Percentiles rank a stretch among this genome's conserved stretches.
phyloP scores from a whole-genome alignment of 495 filamentous ascomycete species.

The Parathielavia hyrcaniae region DNA sequence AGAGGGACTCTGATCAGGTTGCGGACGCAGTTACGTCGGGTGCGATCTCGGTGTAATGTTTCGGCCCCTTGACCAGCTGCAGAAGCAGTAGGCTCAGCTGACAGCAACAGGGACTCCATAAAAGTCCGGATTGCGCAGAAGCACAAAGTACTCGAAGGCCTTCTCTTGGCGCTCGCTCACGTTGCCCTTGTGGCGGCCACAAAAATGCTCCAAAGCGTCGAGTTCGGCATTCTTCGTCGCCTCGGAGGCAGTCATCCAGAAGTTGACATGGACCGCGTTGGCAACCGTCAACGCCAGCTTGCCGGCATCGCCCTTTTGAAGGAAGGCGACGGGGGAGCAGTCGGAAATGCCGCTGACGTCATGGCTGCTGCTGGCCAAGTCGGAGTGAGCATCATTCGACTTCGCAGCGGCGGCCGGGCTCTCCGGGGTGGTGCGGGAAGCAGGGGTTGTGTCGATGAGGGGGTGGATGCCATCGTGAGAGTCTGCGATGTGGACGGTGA shows the following conservation, averaged over 20 bases:
- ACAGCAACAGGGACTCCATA: too few relatives aligned
- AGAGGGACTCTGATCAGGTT: too few relatives aligned
- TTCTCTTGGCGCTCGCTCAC: neutral
- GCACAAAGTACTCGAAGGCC: conserved; percentile 8
- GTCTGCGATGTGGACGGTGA: neutral
- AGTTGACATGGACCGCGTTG: conserved; percentile 4
- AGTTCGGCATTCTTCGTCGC: conserved; percentile 12
- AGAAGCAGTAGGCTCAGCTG: too few relatives aligned
- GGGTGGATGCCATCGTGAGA: neutral
- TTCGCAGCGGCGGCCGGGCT: too few relatives aligned
- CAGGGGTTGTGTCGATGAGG: neutral
- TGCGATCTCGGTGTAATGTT: too few relatives aligned
- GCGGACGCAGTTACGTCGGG: too few relatives aligned
- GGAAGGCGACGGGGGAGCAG: neutral
- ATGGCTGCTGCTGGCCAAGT: neutral
- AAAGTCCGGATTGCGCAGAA: neutral
- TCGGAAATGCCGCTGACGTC: neutral
- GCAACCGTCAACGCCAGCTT: neutral
- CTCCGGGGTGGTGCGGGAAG: neutral
- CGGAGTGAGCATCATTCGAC: neutral
- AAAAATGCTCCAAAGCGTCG: neutral
- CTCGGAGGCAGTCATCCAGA: conserved; percentile 1
- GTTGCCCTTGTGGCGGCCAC: neutral
- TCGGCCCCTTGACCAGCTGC: too few relatives aligned
- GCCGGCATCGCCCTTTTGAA: neutral